Conservation (phyloP, 176 grass and related monocot genomes). For the Zea luxurians region DNA sequence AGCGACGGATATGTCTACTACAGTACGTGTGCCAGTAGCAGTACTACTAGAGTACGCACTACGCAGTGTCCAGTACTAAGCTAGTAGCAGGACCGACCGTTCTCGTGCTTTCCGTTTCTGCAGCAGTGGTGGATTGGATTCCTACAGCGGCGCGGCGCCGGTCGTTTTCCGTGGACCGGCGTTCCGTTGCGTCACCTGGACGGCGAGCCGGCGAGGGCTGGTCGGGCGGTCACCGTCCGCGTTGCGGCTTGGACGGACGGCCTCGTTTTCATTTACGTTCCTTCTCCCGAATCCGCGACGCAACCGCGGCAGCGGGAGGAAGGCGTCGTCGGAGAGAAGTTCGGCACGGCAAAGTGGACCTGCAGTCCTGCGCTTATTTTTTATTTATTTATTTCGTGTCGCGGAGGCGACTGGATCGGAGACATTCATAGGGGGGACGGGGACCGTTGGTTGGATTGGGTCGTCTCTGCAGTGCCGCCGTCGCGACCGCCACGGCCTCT, state of each 20-base stretch:
- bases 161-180: conserved; percentile 3
- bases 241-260: not conserved
- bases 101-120: not conserved
- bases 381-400: not conserved
- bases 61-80: not conserved
- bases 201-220: conserved; percentile 5
- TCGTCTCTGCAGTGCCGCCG: not conserved
- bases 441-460: not conserved
- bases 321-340: not conserved
- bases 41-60: not conserved
- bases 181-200: not conserved
- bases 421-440: not conserved
- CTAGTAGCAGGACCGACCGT: not conserved
- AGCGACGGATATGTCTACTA: not conserved
- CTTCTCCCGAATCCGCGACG: not conserved
- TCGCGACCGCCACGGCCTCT: not conserved
- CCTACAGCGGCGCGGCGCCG: not conserved
- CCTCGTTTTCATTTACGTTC: not conserved
- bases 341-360: conserved; percentile 27
- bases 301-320: not conserved
- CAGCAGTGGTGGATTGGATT: not conserved
- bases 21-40: not conserved
- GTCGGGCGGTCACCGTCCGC: conserved; percentile 26
- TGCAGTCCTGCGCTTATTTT: not conserved
- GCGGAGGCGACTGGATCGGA: conserved; percentile 15